A percentile compares a stretch with the other conserved stretches of the same genome.
Conservation (phyloP, 129 eudicot genomes). For the Chrysanthemum seticuspe region DNA sequence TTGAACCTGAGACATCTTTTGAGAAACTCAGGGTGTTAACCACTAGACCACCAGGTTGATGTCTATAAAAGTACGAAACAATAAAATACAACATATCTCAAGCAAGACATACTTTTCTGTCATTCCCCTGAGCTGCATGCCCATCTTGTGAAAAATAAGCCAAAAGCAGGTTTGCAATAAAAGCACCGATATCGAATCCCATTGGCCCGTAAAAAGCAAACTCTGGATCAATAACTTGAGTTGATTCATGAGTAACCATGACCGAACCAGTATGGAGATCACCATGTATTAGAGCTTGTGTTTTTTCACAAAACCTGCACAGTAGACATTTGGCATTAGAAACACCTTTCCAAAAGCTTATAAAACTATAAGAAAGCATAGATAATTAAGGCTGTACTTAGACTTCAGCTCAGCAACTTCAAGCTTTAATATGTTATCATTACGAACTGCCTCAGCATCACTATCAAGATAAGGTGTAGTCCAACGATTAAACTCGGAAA, state of each 20-base stretch:
- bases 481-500: constrained; percentile 75
- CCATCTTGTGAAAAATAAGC: constrained; percentile 91
- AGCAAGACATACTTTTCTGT: constrained; percentile 53
- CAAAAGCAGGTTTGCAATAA: constrained; percentile 77
- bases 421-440: constrained; percentile 75
- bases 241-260: constrained; percentile 85
- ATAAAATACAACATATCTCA: neutral
- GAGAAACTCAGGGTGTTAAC: too few species aligned
- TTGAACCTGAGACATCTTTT: too few species aligned
- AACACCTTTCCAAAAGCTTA: neutral
- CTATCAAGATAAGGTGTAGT: constrained; percentile 89
- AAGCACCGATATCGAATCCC: constrained; percentile 97
- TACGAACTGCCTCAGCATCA: constrained; percentile 85
- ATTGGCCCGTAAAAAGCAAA: constrained; percentile 93
- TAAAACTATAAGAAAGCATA: neutral
- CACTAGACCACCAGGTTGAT: too few species aligned
- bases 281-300: constrained; percentile 93
- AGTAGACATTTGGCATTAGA: constrained; percentile 2
- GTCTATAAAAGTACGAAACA: neutral
- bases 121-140: constrained; percentile 53
- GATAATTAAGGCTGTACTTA: constrained; percentile 41
- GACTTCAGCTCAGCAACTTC: constrained; percentile 93
- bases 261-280: constrained; percentile 97
- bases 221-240: constrained; percentile 97
- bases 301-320: constrained; percentile 83